Evolutionary conservation across 495 filamentous ascomycete genomes (phyloP).

Genomic region (Penicillium bialowiezense): DNA sequence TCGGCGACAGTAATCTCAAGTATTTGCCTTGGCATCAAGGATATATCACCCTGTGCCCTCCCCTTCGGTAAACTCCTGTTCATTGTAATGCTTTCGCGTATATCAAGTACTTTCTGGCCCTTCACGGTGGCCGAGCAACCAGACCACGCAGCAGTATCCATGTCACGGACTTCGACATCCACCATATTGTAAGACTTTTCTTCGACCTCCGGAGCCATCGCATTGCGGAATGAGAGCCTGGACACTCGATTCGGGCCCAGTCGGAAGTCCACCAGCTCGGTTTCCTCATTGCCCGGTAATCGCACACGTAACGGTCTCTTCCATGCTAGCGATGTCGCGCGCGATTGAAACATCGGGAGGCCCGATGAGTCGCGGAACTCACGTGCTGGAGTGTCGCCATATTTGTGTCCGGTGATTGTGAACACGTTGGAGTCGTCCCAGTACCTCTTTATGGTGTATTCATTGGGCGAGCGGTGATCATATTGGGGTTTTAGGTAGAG

Average conservation of each 20-base stretch:
- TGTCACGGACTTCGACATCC: slow-evolving; percentile 4
- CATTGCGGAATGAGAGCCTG: slow-evolving; percentile 14
- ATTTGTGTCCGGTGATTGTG: slow-evolving; percentile 18
- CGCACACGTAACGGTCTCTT: slow-evolving; percentile 12
- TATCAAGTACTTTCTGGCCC: slow-evolving; percentile 14
- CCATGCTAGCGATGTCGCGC: not conserved
- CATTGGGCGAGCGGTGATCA: slow-evolving; percentile 8
- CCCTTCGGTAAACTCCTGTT: slow-evolving; percentile 3
- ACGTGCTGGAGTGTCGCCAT: slow-evolving; percentile 6
- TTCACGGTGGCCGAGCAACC: slow-evolving; percentile 1
- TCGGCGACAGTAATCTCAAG: slow-evolving; percentile 17
- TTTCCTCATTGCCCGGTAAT: slow-evolving; percentile 13
- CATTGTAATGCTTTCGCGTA: slow-evolving; percentile 17
- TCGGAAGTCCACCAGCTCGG: slow-evolving; percentile 11
- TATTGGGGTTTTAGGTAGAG: slow-evolving; percentile 18
- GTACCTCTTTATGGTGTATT: slow-evolving; percentile 17
- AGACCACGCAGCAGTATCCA: not conserved
- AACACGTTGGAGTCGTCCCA: slow-evolving; percentile 13
- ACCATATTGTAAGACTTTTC: slow-evolving; percentile 10
- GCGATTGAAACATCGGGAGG: slow-evolving; percentile 17
- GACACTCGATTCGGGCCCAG: not conserved
- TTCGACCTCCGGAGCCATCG: not conserved
- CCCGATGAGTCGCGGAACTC: slow-evolving; percentile 23
- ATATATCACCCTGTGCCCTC: not conserved
- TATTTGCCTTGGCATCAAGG: slow-evolving; percentile 2